Evolutionary conservation across 2,329 filamentous ascomycete genomes (phyloP).

Genomic region (Exophiala aquamarina): DNA sequence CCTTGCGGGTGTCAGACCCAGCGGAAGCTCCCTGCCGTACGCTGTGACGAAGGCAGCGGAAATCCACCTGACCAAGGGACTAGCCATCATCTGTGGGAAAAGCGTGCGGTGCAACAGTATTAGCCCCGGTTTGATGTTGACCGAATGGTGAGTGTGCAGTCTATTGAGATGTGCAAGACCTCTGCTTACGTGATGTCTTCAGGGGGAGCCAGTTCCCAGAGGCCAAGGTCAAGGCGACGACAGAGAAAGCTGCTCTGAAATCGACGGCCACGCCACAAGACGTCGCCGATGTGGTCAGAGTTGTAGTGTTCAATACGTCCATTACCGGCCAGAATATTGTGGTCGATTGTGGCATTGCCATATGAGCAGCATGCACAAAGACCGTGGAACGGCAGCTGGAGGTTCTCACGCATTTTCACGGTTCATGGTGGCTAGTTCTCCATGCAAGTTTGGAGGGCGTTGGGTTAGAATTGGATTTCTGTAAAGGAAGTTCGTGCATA

Average conservation of each 20-base stretch:
- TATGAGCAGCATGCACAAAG: too few species aligned
- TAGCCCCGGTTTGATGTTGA: slow-evolving; percentile 63
- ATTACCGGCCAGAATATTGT: slow-evolving; percentile 30
- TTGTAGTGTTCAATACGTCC: slow-evolving; percentile 22
- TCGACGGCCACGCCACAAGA: slow-evolving; percentile 28
- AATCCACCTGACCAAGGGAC: slow-evolving; percentile 64
- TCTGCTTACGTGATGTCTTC: too few species aligned
- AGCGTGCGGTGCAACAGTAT: slow-evolving; percentile 66
- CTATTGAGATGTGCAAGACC: too few species aligned
- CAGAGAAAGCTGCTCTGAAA: slow-evolving; percentile 23
- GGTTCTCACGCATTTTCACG: too few species aligned
- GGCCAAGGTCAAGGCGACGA: slow-evolving; percentile 26
- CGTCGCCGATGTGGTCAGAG: slow-evolving; percentile 29
- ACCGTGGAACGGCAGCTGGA: too few species aligned
- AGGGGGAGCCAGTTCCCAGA: slow-evolving; percentile 27
- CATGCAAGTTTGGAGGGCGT: too few species aligned
- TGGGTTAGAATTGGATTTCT: too few species aligned
- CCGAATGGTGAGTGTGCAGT: slow-evolving; percentile 60
- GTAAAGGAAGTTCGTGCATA: too few species aligned
- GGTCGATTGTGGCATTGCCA: slow-evolving; percentile 28
- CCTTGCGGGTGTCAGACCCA: slow-evolving; percentile 62
- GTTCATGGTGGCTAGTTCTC: too few species aligned
- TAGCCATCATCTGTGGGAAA: slow-evolving; percentile 61
- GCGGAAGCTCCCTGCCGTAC: slow-evolving; percentile 67
- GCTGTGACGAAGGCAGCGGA: slow-evolving; percentile 76